phyloP scores from a whole-genome alignment of 202 grass and related monocot genomes.

The Schoenoplectus triqueter region DNA sequence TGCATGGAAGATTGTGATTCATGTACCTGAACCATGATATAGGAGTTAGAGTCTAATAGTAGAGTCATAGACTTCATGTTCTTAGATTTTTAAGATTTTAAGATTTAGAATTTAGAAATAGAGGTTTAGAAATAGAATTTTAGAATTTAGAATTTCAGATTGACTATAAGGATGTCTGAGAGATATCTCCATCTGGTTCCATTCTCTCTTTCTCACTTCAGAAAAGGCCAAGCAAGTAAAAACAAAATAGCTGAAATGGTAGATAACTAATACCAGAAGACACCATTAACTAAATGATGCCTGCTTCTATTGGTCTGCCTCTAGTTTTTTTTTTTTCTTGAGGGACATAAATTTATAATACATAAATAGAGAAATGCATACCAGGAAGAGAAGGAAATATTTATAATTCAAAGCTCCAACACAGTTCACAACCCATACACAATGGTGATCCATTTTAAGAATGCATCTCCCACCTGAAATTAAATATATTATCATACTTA shows the following conservation, averaged over 20 bases:
- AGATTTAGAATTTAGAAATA: no score
- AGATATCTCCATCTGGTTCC: slow-evolving; percentile 3
- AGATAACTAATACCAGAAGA: neutral
- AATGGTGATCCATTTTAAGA: slow-evolving; percentile 96
- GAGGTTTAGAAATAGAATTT: no score
- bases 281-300: neutral
- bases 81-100: no score
- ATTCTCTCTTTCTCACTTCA: neutral
- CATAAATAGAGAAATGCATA: slow-evolving; percentile 47
- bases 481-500: slow-evolving; percentile 15
- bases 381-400: slow-evolving; percentile 96
- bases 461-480: slow-evolving; percentile 90
- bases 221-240: neutral
- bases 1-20: no score
- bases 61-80: no score
- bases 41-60: no score
- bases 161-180: neutral
- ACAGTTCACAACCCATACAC: slow-evolving; percentile 95
- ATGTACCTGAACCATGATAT: no score
- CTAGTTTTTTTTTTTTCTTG: neutral
- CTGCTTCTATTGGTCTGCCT: neutral
- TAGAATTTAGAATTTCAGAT: no score
- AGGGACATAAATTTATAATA: slow-evolving; percentile 22
- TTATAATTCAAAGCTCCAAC: slow-evolving; percentile 97
- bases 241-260: neutral